Percentiles rank a stretch among this genome's conserved stretches.
phyloP scores from a whole-genome alignment of 2,329 filamentous ascomycete species.

The Geosmithia morbida region DNA sequence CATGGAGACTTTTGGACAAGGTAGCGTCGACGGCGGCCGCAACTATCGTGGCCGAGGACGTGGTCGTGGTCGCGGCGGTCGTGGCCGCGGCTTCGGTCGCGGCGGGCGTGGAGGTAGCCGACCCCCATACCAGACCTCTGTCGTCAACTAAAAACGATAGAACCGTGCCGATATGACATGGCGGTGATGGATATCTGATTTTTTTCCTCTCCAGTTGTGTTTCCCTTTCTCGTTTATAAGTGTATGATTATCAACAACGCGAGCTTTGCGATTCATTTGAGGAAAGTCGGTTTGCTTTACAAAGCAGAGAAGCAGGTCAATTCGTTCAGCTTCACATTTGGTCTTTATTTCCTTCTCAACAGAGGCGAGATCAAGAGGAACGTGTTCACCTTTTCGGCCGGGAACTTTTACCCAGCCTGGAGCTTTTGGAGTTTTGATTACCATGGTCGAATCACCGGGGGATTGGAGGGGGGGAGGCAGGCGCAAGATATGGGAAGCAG shows the following conservation, averaged over 20 bases:
- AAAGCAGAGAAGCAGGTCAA: background rate
- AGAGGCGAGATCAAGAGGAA: background rate
- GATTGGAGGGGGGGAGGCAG: background rate
- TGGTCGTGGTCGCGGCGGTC: slow-evolving; percentile 44
- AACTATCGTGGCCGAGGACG: slow-evolving; percentile 70
- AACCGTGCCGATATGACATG: background rate
- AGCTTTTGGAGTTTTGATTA: slow-evolving; percentile 4
- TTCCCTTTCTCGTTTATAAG: background rate
- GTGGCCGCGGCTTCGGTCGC: slow-evolving; percentile 19
- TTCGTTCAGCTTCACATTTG: background rate
- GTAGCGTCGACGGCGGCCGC: slow-evolving; percentile 73
- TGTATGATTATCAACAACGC: background rate
- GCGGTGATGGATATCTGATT: background rate
- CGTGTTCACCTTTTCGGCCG: background rate
- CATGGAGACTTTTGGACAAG: slow-evolving; percentile 94
- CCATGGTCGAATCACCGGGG: background rate
- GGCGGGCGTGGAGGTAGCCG: slow-evolving; percentile 22
- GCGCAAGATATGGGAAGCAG: background rate
- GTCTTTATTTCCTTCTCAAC: background rate
- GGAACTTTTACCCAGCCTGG: background rate
- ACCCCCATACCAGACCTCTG: slow-evolving; percentile 14
- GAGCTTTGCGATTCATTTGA: background rate
- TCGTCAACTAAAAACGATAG: slow-evolving; percentile 1
- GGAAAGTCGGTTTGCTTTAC: background rate
- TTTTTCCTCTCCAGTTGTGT: background rate